A percentile compares a stretch with the other conserved stretches of the same genome.
phyloP scores from a whole-genome alignment of 139 green algal genomes.

The Coelastrella sp. region DNA sequence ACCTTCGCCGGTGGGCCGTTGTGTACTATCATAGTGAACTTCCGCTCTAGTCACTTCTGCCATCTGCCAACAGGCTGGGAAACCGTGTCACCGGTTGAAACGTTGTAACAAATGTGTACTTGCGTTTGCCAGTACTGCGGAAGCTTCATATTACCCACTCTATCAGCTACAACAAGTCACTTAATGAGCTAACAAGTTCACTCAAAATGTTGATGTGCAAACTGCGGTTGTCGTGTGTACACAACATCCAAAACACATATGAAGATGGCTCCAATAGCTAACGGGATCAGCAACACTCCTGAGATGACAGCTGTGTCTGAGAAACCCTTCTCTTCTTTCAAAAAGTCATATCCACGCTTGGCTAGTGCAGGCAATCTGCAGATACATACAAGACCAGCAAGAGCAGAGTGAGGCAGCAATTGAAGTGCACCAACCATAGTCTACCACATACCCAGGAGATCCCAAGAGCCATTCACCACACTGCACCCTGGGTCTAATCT shows the following conservation, averaged over 20 bases:
- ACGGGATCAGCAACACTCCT: slow-evolving; percentile 46
- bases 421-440: neutral
- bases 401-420: neutral
- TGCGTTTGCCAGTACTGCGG: too few relatives aligned
- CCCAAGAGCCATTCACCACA: too few relatives aligned
- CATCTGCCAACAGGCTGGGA: too few relatives aligned
- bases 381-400: neutral
- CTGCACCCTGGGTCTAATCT: too few relatives aligned
- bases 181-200: neutral
- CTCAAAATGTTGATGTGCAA: slow-evolving; percentile 55
- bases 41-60: too few relatives aligned
- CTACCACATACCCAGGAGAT: too few relatives aligned
- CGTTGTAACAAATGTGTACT: too few relatives aligned
- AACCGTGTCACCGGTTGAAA: too few relatives aligned
- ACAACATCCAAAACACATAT: slow-evolving; percentile 57
- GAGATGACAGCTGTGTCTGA: slow-evolving; percentile 52
- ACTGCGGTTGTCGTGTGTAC: slow-evolving; percentile 47
- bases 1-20: too few relatives aligned
- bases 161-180: neutral
- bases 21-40: too few relatives aligned
- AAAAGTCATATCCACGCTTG: slow-evolving; percentile 36
- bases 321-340: slow-evolving; percentile 47
- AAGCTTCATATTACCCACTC: neutral
- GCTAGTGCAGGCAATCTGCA: slow-evolving; percentile 48
- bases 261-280: slow-evolving; percentile 45